Base-by-base conservation (phyloP, 768 basidiomycete genomes). In the Asterophora lycoperdoides region DNA sequence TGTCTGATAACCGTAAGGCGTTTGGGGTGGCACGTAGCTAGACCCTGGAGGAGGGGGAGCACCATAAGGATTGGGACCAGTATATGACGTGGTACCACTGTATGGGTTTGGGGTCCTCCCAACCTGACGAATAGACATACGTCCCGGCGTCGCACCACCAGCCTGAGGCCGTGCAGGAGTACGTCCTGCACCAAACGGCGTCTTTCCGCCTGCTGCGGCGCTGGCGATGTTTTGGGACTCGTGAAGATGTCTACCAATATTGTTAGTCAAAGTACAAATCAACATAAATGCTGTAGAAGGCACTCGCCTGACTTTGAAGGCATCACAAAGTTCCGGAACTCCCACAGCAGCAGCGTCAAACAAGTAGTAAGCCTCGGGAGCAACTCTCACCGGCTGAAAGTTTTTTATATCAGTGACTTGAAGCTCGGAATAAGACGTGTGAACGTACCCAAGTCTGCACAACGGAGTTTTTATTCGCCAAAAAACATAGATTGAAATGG, bases 281-380 rank as follows among this genome's bases (percentile, higher is more conserved):
- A 20, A 41, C 23, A 41, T 15, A 23, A 30, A 52, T 20, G 18
- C 23, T 37, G 36, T 39, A 35, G 18, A 41, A 15, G 59, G n/a
- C 4, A 49, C 51, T 47, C 13, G 84, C 84, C 84, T 68, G 60
- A 90, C 81, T 81, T 97, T 97, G 81, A 98, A 98, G 15, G 94
- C 93, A 64, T 97, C 94, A 55, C 95, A 96, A 4, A 98, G 70
- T 65, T 96, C 93, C 4, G 89, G 84, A 19, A 98, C 91, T 32
- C 91, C 93, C 6, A 89, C 84, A 19, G 92, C 90, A 39, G 91
- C 81, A 5, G 91, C 89, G 55, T 93, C 91, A 58, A 91, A 92
- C 14, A 97, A 78, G 61, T 86, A 87, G 62, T 93, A 96, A 5
- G 88, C 88, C 67, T 90, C 85, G 1, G 91, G 92, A 5, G 87